These are phyloP conservation scores for Boletus coccyginus DNA, from an alignment of 768 basidiomycete species.

Conservation along the genomic window DNA sequence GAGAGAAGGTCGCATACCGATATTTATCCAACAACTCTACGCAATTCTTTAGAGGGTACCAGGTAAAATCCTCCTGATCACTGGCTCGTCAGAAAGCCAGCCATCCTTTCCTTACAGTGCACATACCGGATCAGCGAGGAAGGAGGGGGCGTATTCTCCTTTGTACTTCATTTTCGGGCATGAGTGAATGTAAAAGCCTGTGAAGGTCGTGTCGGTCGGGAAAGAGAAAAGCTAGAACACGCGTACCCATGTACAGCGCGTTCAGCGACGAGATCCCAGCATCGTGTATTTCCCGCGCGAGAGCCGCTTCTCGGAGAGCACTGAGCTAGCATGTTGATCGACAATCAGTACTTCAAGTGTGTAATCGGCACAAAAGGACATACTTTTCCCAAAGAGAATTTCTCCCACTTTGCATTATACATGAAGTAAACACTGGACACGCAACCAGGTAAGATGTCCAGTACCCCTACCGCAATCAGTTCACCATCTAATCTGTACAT, in stretches of 20 bases:
- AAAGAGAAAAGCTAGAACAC: not conserved
- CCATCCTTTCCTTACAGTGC: not conserved
- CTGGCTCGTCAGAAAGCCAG: constrained; percentile 4
- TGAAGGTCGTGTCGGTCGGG: not conserved
- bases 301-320: constrained; percentile 74
- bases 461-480: constrained; percentile 80
- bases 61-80: constrained; percentile 69
- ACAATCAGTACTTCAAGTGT: not conserved
- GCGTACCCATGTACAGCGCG: constrained; percentile 84
- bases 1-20: constrained; percentile 68
- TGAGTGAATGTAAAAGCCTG: constrained; percentile 90
- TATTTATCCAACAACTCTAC: constrained; percentile 57
- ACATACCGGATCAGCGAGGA: constrained; percentile 78
- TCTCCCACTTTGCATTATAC: constrained; percentile 71
- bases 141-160: constrained; percentile 88
- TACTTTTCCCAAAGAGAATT: constrained; percentile 78
- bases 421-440: constrained; percentile 89
- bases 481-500: constrained; percentile 79
- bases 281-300: constrained; percentile 71
- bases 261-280: constrained; percentile 63
- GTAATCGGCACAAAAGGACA: not conserved
- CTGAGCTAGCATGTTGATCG: constrained; percentile 55
- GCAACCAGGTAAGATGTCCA: constrained; percentile 87
- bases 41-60: constrained; percentile 67
- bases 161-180: constrained; percentile 98